Evolutionary conservation across 176 grass and related monocot species (phyloP), one percentile per base, ranked within the genome.

Genomic region (Olyra latifolia): DNA sequence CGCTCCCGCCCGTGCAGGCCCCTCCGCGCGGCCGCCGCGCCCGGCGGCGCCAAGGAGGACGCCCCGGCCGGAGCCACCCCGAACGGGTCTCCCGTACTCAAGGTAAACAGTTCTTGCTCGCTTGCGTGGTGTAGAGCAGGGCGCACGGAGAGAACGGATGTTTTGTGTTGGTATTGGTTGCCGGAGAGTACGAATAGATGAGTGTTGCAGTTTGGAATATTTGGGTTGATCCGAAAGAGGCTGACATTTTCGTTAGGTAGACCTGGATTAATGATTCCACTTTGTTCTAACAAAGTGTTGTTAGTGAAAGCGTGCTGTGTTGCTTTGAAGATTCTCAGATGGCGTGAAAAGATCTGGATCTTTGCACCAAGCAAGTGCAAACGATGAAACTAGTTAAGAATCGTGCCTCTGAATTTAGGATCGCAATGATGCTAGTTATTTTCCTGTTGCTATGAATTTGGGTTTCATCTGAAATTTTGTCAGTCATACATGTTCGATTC

Each of bases 61-160:
- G 66, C 77, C 10, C 60, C 72, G 45, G 6, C 38, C 14, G 46
- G 54, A 8, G 62, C 43, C 72, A 47, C 30, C 30, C 29, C 78
- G 5, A 89, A 89, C 42, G 83, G 83, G 23, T 67, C 72, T 44
- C 88, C 88, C 30, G 48, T 85, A 32, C 24, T 67, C 72, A 86
- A 86, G 88, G 88, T 89, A 86, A 86, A 43, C 47, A 41, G 22
- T 2, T 10, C 1, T 12, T 6, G 4, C 13, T 35, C 14, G 20
- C 57, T 48, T 30, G 17, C 12, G 40, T 4, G 19, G 48, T 25
- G 10, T 15, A 12, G 27, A 12, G 32, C 32, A 35, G 32, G 5
- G 32, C 32, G 32, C 32, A 22, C 13, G 24, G 46, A 67, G 40
- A 25, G 13, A 23, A 17, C 9, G 4, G 4, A 58, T 62, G 57